Base-by-base conservation (phyloP, 768 basidiomycete species). In the Mycena chlorophos region DNA sequence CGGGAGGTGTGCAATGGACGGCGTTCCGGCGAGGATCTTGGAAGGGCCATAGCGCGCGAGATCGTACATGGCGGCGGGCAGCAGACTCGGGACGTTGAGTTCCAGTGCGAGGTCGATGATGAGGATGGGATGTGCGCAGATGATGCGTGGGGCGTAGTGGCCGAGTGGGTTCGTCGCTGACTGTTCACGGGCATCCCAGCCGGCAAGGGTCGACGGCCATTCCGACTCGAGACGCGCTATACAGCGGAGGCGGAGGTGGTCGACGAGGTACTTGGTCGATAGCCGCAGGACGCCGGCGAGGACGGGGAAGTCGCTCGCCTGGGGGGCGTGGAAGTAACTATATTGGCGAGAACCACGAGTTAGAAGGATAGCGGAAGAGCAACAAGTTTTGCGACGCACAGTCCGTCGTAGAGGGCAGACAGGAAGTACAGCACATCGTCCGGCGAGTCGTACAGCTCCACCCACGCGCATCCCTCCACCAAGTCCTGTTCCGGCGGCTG, bases 11-110 rank as follows among this genome's bases (percentile, higher is more conserved):
- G 72, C 66, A 0, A 73, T 68, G 1, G 69, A 56, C 12, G 70
- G 65, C 0, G 83, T 74, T 2, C 88, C 88, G 0, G 72, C 46
- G 63, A 86, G 71, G 57, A 89, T 87, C 67, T 82, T 83, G 69
- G 85, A 85, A 0, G 87, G 85, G 0, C 82, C 86, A 58, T 89
- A 89, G 39, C 89, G 78, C 2, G 85, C 81, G 45, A 91, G 76
- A 59, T 90, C 88, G 66, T 89, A 90, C 62, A 88, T 80, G 0
- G 88, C 89, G 22, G 86, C 74, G 3, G 86, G 82, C n/a, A 90
- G 78, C 52, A 90, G 66, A 4, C 78, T 70, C 13, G 76, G 71
- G 0, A 88, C 67, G 48, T 75, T 74, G 61, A 90, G 80, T 51
- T 88, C 85, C 22, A 83, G 70, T 1, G 88, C 87, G 54, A 91